Percentiles rank a stretch among this genome's conserved stretches.
Conservation (phyloP, 2,329 filamentous ascomycete species). For the Hymenoscyphus fructigenus region DNA sequence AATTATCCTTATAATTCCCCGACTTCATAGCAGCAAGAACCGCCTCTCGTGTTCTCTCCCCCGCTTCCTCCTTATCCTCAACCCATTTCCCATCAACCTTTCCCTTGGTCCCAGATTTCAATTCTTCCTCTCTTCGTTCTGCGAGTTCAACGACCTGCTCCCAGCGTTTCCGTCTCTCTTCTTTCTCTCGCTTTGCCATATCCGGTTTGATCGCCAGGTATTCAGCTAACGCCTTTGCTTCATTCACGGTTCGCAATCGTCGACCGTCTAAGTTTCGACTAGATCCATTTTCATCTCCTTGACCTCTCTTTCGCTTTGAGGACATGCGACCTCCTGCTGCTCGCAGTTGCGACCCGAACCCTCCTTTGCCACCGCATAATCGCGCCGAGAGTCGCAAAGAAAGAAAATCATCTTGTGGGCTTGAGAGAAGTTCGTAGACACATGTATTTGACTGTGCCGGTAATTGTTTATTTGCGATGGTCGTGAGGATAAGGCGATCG, state of each 20-base stretch:
- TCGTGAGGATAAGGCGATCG: constrained; percentile 74
- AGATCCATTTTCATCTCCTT: constrained; percentile 82
- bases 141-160: constrained; percentile 83
- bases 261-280: constrained; percentile 92
- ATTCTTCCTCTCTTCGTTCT: constrained; percentile 79
- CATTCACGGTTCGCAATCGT: constrained; percentile 84
- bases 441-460: constrained; percentile 50
- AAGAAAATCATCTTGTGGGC: constrained; percentile 64
- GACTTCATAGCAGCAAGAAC: constrained; percentile 69
- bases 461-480: constrained; percentile 73
- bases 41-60: constrained; percentile 77
- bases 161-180: constrained; percentile 80
- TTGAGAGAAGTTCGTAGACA: constrained; percentile 62
- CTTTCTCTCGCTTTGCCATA: constrained; percentile 93
- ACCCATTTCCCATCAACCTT: constrained; percentile 89
- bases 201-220: constrained; percentile 95
- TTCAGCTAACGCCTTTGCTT: constrained; percentile 92
- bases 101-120: constrained; percentile 69
- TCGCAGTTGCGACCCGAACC: constrained; percentile 94
- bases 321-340: constrained; percentile 98
- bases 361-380: constrained; percentile 90
- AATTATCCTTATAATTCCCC: constrained; percentile 61
- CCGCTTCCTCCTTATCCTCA: constrained; percentile 88
- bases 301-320: constrained; percentile 78
- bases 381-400: constrained; percentile 78